These are phyloP conservation scores for Eimeria sp. DNA, from an alignment of 169 alveolate species.

Conservation along the genomic window DNA sequence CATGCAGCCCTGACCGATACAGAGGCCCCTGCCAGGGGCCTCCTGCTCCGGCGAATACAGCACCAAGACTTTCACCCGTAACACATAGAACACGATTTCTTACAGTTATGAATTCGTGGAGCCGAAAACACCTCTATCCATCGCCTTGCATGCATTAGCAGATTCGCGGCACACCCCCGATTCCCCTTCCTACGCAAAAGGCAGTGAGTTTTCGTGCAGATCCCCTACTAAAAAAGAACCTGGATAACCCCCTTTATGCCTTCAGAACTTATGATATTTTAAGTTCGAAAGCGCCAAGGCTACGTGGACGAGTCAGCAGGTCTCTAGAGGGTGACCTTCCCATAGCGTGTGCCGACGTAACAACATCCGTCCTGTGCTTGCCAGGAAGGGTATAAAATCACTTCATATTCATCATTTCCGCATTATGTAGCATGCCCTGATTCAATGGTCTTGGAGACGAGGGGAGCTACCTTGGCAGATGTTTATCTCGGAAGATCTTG, in stretches of 20 bases:
- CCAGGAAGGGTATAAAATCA: neutral
- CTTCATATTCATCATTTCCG: neutral
- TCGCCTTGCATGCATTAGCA: neutral
- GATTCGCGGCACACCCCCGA: neutral
- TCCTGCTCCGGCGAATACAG: neutral
- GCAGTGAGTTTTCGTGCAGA: conserved; percentile 37
- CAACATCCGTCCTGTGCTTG: neutral
- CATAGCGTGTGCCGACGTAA: neutral
- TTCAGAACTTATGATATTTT: neutral
- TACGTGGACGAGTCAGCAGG: neutral
- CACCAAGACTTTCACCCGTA: no score
- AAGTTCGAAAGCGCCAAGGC: neutral
- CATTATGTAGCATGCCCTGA: no score
- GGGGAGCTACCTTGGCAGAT: neutral
- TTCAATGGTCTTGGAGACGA: no score
- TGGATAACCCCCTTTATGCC: neutral
- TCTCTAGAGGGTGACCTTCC: conserved; percentile 8
- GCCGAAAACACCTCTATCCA: neutral
- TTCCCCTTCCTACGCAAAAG: neutral
- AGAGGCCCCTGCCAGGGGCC: neutral
- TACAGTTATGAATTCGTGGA: neutral
- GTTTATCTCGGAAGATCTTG: neutral
- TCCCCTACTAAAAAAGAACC: neutral
- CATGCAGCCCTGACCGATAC: conserved; percentile 45
- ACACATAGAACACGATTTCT: neutral